Conservation (phyloP, 257 asterid genomes). For the Coffea canephora region DNA sequence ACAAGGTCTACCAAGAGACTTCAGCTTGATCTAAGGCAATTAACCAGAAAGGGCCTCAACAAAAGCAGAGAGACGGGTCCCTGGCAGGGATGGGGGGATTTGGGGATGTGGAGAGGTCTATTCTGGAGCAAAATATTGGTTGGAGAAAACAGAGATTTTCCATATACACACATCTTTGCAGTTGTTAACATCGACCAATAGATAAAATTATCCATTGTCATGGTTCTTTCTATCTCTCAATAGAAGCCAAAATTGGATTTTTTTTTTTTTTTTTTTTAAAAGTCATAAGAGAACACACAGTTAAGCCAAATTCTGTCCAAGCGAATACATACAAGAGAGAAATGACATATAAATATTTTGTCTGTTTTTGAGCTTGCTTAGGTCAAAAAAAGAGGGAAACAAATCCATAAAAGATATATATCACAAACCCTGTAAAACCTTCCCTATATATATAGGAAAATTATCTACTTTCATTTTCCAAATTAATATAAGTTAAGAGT, state of each 20-base stretch:
- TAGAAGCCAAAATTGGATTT: conserved; percentile 2
- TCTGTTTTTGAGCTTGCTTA: neutral
- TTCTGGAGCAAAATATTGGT: neutral
- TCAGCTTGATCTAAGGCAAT: conserved; percentile 13
- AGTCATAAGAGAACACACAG: neutral
- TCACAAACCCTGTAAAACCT: neutral
- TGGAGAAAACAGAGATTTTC: neutral
- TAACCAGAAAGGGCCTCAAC: neutral
- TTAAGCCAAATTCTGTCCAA: conserved; percentile 10
- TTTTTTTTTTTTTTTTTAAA: too few relatives aligned
- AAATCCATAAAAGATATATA: neutral
- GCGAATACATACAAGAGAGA: conserved; percentile 9
- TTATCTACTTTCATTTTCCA: neutral
- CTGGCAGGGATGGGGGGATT: too few relatives aligned
- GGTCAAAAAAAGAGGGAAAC: neutral
- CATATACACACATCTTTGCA: neutral
- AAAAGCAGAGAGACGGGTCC: neutral
- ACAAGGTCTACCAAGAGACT: neutral
- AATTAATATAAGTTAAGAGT: neutral
- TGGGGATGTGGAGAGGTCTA: neutral
- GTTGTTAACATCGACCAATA: too few relatives aligned
- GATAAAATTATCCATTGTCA: neutral
- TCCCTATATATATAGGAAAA: neutral
- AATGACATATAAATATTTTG: conserved; percentile 7
- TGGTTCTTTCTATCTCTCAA: neutral